phyloP scores from a whole-genome alignment of 495 filamentous ascomycete genomes.

The Aspergillus sclerotiicarbonarius region DNA sequence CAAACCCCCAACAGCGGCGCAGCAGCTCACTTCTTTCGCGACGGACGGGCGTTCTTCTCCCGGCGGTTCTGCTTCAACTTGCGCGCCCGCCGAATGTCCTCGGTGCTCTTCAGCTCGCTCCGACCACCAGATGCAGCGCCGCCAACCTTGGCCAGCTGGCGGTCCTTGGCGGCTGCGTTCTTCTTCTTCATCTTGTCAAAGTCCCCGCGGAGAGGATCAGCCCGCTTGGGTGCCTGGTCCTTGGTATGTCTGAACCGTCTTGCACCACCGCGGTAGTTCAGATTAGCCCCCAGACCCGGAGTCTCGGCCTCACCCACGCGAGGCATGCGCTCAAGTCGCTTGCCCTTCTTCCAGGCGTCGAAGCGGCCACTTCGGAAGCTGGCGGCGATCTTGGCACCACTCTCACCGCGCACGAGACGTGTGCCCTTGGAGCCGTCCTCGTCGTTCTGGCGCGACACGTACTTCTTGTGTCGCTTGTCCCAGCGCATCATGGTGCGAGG shows the following conservation, averaged over 20 bases:
- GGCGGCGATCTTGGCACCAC: slow-evolving; percentile 92
- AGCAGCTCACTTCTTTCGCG: slow-evolving; percentile 60
- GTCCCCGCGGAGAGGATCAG: slow-evolving; percentile 86
- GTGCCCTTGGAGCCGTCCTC: slow-evolving; percentile 85
- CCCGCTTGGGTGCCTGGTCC: slow-evolving; percentile 84
- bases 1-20: background rate
- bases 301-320: slow-evolving; percentile 78
- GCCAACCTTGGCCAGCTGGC: slow-evolving; percentile 35
- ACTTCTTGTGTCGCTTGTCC: slow-evolving; percentile 97
- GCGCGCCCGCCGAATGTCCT: slow-evolving; percentile 81
- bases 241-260: slow-evolving; percentile 73
- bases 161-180: slow-evolving; percentile 79
- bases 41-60: slow-evolving; percentile 89
- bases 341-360: slow-evolving; percentile 82
- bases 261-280: slow-evolving; percentile 31
- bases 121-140: slow-evolving; percentile 63
- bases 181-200: slow-evolving; percentile 89
- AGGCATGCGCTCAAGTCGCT: slow-evolving; percentile 75
- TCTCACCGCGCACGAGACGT: slow-evolving; percentile 86
- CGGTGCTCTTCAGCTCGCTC: slow-evolving; percentile 74
- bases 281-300: slow-evolving; percentile 30
- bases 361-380: slow-evolving; percentile 91
- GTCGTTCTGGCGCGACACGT: slow-evolving; percentile 85
- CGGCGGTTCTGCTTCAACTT: slow-evolving; percentile 69
- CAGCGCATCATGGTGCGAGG: slow-evolving; percentile 77